Evolutionary conservation across 2,329 filamentous ascomycete species (phyloP).

Genomic region (Fusarium sublunatum): DNA sequence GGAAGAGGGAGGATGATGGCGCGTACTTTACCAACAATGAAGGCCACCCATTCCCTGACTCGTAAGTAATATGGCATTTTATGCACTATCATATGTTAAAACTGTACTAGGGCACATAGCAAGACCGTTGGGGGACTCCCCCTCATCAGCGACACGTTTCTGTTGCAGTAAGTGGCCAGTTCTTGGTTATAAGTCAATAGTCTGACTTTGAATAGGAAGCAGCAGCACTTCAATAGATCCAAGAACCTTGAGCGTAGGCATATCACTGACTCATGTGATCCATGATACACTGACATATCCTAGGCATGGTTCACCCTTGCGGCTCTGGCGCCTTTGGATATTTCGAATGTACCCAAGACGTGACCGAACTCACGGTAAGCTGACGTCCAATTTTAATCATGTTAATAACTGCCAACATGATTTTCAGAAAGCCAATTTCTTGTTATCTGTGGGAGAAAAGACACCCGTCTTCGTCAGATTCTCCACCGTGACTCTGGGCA

Average conservation of each 20-base stretch:
- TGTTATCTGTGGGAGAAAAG: conserved; percentile 3
- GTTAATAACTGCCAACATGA: not conserved
- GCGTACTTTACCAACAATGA: conserved; percentile 16
- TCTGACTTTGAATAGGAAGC: conserved; percentile 4
- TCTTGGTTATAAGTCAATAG: not conserved
- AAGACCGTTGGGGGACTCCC: conserved; percentile 6
- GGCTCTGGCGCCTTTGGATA: conserved; percentile 15
- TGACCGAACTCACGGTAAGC: conserved; percentile 9
- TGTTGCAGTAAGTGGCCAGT: conserved; percentile 3
- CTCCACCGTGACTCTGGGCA: not conserved
- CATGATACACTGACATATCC: not conserved
- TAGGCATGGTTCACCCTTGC: conserved; percentile 8
- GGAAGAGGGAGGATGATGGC: conserved; percentile 7
- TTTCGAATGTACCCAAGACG: conserved; percentile 9
- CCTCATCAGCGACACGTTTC: conserved; percentile 5
- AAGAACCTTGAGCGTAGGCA: conserved; percentile 10
- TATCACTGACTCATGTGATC: no score
- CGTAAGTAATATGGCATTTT: not conserved
- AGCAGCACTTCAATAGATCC: conserved; percentile 15
- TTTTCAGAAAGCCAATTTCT: conserved; percentile 1
- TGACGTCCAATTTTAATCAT: not conserved
- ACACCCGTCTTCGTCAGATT: conserved; percentile 3
- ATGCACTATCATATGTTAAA: not conserved
- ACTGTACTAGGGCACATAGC: not conserved
- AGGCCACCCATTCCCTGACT: conserved; percentile 4